phyloP scores from a whole-genome alignment of 2,329 filamentous ascomycete species.

The Immersiporthe knoxdaviesiana region DNA sequence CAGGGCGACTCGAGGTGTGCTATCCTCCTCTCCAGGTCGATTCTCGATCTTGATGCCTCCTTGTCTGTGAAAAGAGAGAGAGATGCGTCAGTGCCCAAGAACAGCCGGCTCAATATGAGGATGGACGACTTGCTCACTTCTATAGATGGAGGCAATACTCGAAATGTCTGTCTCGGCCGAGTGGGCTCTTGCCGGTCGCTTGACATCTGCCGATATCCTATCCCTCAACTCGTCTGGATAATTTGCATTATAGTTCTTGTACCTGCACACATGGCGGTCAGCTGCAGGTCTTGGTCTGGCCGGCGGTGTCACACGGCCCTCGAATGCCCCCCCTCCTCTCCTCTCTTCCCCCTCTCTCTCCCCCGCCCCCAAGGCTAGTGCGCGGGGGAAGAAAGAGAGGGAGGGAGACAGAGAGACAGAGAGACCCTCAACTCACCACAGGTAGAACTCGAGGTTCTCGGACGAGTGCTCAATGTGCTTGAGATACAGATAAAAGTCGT shows the following conservation, averaged over 20 bases:
- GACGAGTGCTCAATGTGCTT: slow-evolving; percentile 53
- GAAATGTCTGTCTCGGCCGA: slow-evolving; percentile 9
- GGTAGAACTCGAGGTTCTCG: slow-evolving; percentile 54
- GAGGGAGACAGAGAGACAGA: too few relatives aligned
- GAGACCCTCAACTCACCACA: slow-evolving; percentile 44
- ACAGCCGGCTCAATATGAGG: background rate
- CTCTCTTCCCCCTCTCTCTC: too few relatives aligned
- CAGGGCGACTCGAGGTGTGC: slow-evolving; percentile 27
- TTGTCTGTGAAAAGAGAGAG: slow-evolving; percentile 12
- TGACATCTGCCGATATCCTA: slow-evolving; percentile 2
- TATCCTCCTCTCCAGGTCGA: slow-evolving; percentile 24
- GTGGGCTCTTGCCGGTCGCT: slow-evolving; percentile 5
- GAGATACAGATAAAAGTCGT: slow-evolving; percentile 56
- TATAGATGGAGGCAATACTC: slow-evolving; percentile 6
- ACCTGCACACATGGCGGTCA: slow-evolving; percentile 39
- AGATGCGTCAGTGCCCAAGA: background rate
- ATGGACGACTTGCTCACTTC: background rate
- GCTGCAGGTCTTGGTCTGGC: background rate
- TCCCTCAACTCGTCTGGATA: slow-evolving; percentile 32
- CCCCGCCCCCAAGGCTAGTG: too few relatives aligned
- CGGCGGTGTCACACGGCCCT: background rate
- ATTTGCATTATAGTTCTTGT: slow-evolving; percentile 47
- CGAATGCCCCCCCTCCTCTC: background rate
- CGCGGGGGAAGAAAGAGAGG: too few relatives aligned
- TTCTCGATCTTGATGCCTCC: slow-evolving; percentile 23